Base-by-base conservation (phyloP, 2,329 filamentous ascomycete genomes). In the Trichoderma oligosporum region DNA sequence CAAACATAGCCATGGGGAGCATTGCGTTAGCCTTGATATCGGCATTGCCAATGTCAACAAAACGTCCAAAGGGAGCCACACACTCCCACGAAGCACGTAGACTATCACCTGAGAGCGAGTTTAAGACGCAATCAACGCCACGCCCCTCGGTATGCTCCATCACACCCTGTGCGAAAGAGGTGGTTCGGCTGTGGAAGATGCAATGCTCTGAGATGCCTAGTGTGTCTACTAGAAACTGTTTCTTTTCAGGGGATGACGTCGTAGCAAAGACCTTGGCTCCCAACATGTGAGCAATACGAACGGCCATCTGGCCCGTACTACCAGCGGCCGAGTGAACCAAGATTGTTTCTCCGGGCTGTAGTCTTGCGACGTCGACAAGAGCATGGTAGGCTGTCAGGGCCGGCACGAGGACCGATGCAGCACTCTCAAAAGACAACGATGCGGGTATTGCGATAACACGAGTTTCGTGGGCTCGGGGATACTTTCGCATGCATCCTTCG, bases 121-220 rank as follows among this genome's bases (percentile, higher is more conserved):
- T 73, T 3, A 75, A 46, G 0, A 74, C 63, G 0, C 73, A 54
- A 20, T 75, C 67, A 1, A 74, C 67, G 1, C 73, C 73, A 4
- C 52, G 52, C 2, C 66, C 66, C 0, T 52, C 59, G 0, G 71
- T 74, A 1, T 60, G 36, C 1, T 49, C 45, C 57, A 65, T 63
- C 5, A 74, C 62, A 0, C 64, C 65, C 1, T 63, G 46, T 0
- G 61, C 59, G 46, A 76, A 75, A 0, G 63, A 61, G 0, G 57
- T 56, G 42, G 66, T 62, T 3, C 62, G 64, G 4, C 62, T 68
- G 31, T 63, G 61, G 31, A 76, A 69, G 5, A 76, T 72, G 14
- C 66, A 68, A 0, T 66, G 61, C 11, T 58, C 56, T 0, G 65
- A 65, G 4, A 76, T 68, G 0, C 61, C 61, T 25, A 66, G 70